These are phyloP conservation scores for Basidioascus undulatus DNA, from an alignment of 768 basidiomycete genomes.

Conservation along the genomic window DNA sequence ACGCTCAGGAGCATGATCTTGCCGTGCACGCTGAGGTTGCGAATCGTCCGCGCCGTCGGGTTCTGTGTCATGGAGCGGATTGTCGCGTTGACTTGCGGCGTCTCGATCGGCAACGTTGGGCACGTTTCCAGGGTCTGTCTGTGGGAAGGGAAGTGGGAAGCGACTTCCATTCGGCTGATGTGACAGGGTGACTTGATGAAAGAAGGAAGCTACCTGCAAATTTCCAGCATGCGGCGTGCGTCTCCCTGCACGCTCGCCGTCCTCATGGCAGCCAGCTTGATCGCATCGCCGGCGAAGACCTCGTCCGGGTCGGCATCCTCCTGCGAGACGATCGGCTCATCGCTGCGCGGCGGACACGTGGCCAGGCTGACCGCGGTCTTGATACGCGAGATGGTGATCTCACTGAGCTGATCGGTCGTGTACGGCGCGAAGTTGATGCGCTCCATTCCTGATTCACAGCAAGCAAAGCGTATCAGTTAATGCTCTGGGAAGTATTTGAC, in stretches of 20 bases:
- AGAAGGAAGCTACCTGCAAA: too few relatives aligned
- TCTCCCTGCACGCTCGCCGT: slow-evolving; percentile 73
- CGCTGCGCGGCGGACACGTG: neutral
- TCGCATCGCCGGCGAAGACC: slow-evolving; percentile 38
- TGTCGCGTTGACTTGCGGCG: too few relatives aligned
- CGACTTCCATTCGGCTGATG: too few relatives aligned
- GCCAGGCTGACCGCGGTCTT: slow-evolving; percentile 22
- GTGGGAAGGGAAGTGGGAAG: too few relatives aligned
- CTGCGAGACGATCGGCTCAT: slow-evolving; percentile 18
- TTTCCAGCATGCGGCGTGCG: slow-evolving; percentile 74
- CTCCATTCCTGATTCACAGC: slow-evolving; percentile 41
- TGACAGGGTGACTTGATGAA: too few relatives aligned
- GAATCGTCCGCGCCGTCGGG: too few relatives aligned
- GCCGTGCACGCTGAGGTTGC: too few relatives aligned
- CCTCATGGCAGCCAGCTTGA: slow-evolving; percentile 62
- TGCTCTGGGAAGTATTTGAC: neutral
- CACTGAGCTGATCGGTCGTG: slow-evolving; percentile 44
- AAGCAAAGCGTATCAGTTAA: neutral
- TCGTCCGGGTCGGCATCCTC: slow-evolving; percentile 22
- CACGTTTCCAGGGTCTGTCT: too few relatives aligned
- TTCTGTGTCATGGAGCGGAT: too few relatives aligned
- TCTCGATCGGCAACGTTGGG: too few relatives aligned
- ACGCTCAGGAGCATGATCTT: too few relatives aligned
- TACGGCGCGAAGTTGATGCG: slow-evolving; percentile 87
- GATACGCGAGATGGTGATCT: slow-evolving; percentile 68